Percentiles rank a stretch among this genome's conserved stretches.
These are phyloP conservation scores for Daldinia childiae DNA, from an alignment of 495 filamentous ascomycete species.

Conservation along the genomic window DNA sequence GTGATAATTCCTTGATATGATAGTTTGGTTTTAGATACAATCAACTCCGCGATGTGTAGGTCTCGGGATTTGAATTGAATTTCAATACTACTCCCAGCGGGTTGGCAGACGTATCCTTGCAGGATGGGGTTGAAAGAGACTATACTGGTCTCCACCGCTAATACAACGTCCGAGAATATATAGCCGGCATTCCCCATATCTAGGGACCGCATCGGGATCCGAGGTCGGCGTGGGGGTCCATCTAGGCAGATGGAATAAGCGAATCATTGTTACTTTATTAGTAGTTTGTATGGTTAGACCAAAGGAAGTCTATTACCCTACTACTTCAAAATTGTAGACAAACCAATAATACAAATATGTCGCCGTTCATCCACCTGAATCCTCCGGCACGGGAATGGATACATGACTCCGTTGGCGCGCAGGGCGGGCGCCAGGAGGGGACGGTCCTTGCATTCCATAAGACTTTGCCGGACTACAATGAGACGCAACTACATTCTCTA, in stretches of 20 bases:
- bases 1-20: not conserved
- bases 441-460: conserved; percentile 56
- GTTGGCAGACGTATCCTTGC: not conserved
- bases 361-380: conserved; percentile 36
- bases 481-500: conserved; percentile 61
- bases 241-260: not conserved
- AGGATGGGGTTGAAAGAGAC: not conserved
- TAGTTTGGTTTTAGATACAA: not conserved
- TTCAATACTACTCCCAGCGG: not conserved
- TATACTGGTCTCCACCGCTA: not conserved
- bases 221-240: conserved; percentile 14
- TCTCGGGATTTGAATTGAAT: not conserved
- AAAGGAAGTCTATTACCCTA: not conserved
- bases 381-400: conserved; percentile 33
- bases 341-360: conserved; percentile 23
- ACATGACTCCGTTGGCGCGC: conserved; percentile 17
- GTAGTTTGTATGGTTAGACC: not conserved
- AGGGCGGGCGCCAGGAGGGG: conserved; percentile 5
- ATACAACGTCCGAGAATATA: not conserved
- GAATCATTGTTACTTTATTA: not conserved
- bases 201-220: conserved; percentile 2
- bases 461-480: conserved; percentile 59
- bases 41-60: not conserved
- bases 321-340: not conserved
- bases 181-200: conserved; percentile 5